A percentile compares a stretch with the other conserved stretches of the same genome.
Conservation (phyloP, 495 filamentous ascomycete species). For the Hyaloscypha variabilis region DNA sequence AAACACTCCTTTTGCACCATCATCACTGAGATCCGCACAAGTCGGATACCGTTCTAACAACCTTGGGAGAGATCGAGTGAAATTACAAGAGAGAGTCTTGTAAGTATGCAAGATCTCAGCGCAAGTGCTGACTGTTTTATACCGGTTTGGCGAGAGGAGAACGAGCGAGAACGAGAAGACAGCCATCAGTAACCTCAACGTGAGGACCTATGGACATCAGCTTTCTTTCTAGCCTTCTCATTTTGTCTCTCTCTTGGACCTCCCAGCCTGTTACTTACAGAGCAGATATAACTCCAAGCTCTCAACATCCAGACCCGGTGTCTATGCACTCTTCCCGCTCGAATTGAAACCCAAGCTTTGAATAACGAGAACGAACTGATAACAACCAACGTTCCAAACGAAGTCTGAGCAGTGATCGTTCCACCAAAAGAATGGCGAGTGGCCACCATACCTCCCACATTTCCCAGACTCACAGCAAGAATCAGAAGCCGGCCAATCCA, state of each 20-base stretch:
- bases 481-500: background rate
- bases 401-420: conserved; percentile 1
- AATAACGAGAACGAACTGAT: background rate
- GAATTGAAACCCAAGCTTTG: conserved; percentile 1
- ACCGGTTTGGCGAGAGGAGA: background rate
- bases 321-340: background rate
- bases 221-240: background rate
- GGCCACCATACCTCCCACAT: background rate
- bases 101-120: conserved; percentile 1
- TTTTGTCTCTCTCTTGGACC: background rate
- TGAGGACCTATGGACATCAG: background rate
- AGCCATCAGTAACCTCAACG: conserved; percentile 8
- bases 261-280: background rate
- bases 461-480: background rate
- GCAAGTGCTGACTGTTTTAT: conserved; percentile 1
- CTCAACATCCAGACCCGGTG: conserved; percentile 12
- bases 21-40: background rate
- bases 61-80: background rate
- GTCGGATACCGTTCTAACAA: background rate
- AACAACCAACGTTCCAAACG: background rate
- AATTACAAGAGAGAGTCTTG: background rate
- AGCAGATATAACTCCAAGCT: conserved; percentile 5
- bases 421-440: conserved; percentile 1
- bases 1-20: background rate
- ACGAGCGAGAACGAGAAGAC: background rate